Evolutionary conservation across 1,284 basidiomycete genomes (phyloP).

Genomic region (Tausonia pullulans): DNA sequence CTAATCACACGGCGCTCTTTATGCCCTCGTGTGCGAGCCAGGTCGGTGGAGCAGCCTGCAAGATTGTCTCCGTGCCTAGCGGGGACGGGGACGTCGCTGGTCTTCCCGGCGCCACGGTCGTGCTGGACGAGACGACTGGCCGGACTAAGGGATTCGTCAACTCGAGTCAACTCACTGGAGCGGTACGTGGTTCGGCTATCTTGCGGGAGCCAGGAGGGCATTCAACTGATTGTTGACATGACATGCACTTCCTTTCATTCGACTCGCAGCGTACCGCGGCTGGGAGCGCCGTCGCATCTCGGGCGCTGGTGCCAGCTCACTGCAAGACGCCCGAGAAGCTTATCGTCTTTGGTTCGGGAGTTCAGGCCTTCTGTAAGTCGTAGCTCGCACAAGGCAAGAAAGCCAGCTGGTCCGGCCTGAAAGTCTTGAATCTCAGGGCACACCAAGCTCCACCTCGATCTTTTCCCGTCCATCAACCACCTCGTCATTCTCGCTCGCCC

Average conservation of each 20-base stretch:
- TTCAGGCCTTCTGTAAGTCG: conserved; percentile 24
- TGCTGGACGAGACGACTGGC: conserved; percentile 60
- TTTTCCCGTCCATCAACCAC: conserved; percentile 45
- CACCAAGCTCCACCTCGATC: conserved; percentile 48
- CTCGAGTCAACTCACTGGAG: conserved; percentile 58
- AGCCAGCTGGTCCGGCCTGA: too few species aligned
- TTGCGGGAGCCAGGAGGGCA: too few species aligned
- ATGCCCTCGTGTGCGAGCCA: conserved; percentile 33
- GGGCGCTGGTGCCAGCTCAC: neutral
- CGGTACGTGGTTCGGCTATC: conserved; percentile 25
- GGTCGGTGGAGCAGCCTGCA: conserved; percentile 46
- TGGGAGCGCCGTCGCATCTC: conserved; percentile 36
- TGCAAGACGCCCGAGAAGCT: conserved; percentile 30
- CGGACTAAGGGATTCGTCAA: conserved; percentile 60
- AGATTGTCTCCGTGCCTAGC: conserved; percentile 59
- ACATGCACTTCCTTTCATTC: too few species aligned
- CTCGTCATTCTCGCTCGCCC: conserved; percentile 55
- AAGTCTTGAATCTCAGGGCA: conserved; percentile 44
- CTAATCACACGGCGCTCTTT: conserved; percentile 28
- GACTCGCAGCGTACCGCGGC: conserved; percentile 51
- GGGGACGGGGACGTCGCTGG: conserved; percentile 39
- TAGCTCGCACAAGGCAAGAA: neutral
- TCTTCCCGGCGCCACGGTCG: conserved; percentile 60
- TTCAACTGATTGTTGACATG: too few species aligned
- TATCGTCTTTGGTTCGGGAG: conserved; percentile 63